These are phyloP conservation scores for Globisporangium rhizosaccharum DNA, from an alignment of 352 stramenopile species.

Conservation along the genomic window DNA sequence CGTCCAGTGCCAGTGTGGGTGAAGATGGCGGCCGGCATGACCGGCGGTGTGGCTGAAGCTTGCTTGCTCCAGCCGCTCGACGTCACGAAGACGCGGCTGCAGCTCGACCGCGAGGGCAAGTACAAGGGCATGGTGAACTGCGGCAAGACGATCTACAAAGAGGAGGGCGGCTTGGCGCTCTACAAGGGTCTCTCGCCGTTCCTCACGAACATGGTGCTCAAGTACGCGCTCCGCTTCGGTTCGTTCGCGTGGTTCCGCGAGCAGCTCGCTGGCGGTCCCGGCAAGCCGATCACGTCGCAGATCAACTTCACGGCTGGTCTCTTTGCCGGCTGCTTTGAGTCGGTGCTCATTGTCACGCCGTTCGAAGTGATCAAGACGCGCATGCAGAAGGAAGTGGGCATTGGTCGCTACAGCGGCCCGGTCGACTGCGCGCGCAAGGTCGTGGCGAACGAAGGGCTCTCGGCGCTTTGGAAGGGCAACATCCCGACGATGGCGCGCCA, in stretches of 20 bases:
- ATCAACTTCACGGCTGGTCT: slow-evolving; percentile 90
- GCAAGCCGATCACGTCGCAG: slow-evolving; percentile 57
- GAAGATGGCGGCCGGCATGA: slow-evolving; percentile 86
- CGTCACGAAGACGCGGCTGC: slow-evolving; percentile 83
- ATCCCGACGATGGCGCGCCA: slow-evolving; percentile 96
- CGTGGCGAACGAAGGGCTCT: slow-evolving; percentile 90
- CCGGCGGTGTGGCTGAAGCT: slow-evolving; percentile 78
- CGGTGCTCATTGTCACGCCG: slow-evolving; percentile 95
- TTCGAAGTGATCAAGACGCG: slow-evolving; percentile 98
- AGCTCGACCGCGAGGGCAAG: slow-evolving; percentile 65
- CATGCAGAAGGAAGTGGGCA: slow-evolving; percentile 92
- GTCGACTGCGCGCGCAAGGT: slow-evolving; percentile 93
- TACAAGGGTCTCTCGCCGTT: slow-evolving; percentile 87
- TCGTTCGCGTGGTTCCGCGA: slow-evolving; percentile 87
- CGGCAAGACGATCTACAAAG: slow-evolving; percentile 70
- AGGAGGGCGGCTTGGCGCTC: slow-evolving; percentile 63
- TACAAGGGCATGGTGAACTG: slow-evolving; percentile 88
- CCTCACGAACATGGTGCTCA: slow-evolving; percentile 87
- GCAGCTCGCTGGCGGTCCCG: slow-evolving; percentile 64
- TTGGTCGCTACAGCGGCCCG: slow-evolving; percentile 86
- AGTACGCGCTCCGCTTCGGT: slow-evolving; percentile 86
- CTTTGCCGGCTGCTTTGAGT: slow-evolving; percentile 92
- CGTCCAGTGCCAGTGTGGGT: slow-evolving; percentile 64
- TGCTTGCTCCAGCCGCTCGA: slow-evolving; percentile 81
- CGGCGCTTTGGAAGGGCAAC: slow-evolving; percentile 94